Evolutionary conservation across 2,329 filamentous ascomycete genomes (phyloP), one percentile per base, ranked within the genome.

Genomic region (Tolypocladium sp.): DNA sequence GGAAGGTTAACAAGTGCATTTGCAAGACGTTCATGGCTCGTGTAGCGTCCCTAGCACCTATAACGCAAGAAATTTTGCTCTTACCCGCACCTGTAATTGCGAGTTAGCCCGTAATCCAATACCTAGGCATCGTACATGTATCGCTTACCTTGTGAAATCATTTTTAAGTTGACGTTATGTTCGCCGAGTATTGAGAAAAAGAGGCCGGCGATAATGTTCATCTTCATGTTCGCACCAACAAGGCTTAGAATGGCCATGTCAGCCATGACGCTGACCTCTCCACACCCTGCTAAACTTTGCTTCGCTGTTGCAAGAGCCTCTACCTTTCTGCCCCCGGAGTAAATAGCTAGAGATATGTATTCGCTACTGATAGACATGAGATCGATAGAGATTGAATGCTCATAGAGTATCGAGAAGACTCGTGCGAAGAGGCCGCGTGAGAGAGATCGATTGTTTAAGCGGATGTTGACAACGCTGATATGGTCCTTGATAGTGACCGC

Each of bases 21-120:
- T 99, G 94, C 64, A 99, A 82, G 68, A 97, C 91, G 71, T 95
- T 97, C 81, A 99, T 89, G 38, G 94, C 94, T 65, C 94, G 85
- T 65, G 92, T 91, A 27, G 93, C 92, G 70, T 97, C 92, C 65
- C 87, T 81, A 65, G 91, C 91, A 68, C 94, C 91, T 71, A 99
- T 96, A 55, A 99, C 94, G 70, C 94, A 99, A 12, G 92, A 96
- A 62, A 99, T 99, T 73, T 97, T 97, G 76, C 99, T 97, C 79
- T 99, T 94, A 71, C 92, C 97, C 33, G 94, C 94, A 68, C 92
- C 92, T 96, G 62, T 53, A 56, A 2, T n/a, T 6, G 4, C 9
- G 20, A 22, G 42, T 54, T 46, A 46, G 27, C n/a, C 4, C 3
- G 41, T 12, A 44, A 25, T 2, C 6, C 7, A 9, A 44, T 5